A percentile compares a stretch with the other conserved stretches of the same genome.
These are phyloP conservation scores for Craterostigma plantagineum DNA, from an alignment of 257 asterid genomes.

Conservation along the genomic window DNA sequence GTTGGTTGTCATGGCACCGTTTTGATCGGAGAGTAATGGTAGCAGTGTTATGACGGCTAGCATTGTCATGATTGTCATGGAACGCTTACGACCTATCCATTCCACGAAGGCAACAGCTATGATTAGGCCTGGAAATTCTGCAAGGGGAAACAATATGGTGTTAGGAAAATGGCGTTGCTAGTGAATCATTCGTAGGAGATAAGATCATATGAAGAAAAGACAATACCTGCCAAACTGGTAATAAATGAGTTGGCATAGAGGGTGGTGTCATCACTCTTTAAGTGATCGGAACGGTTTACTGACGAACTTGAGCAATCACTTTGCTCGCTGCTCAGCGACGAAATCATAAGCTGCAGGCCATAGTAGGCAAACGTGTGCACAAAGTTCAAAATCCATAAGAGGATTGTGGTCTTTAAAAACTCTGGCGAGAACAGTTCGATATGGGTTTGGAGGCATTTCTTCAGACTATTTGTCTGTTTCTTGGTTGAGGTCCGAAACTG, in stretches of 20 bases:
- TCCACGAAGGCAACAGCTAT: conserved; percentile 3
- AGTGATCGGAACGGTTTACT: neutral
- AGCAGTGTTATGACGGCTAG: conserved; percentile 27
- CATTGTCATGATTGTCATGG: conserved; percentile 28
- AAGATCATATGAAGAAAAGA: neutral
- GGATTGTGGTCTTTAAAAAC: conserved; percentile 26
- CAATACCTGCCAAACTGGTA: conserved; percentile 39
- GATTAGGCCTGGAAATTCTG: conserved; percentile 14
- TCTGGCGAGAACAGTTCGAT: conserved; percentile 17
- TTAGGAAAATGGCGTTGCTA: too few species aligned
- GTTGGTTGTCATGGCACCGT: conserved; percentile 19
- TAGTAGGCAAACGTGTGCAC: conserved; percentile 31
- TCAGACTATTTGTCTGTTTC: conserved; percentile 2
- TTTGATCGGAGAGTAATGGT: conserved; percentile 30
- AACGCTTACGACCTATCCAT: conserved; percentile 12
- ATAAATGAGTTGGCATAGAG: conserved; percentile 23
- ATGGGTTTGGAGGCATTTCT: conserved; percentile 16
- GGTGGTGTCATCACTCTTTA: conserved; percentile 10
- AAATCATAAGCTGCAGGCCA: conserved; percentile 26
- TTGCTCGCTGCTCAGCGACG: conserved; percentile 23
- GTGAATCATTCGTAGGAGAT: neutral
- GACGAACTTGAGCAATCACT: conserved; percentile 10
- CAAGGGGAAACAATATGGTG: neutral
- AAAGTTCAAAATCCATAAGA: conserved; percentile 25
- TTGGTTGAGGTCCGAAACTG: conserved; percentile 13